Evolutionary conservation across 139 green algal species (phyloP).

Genomic region (Nannochloris sp.): DNA sequence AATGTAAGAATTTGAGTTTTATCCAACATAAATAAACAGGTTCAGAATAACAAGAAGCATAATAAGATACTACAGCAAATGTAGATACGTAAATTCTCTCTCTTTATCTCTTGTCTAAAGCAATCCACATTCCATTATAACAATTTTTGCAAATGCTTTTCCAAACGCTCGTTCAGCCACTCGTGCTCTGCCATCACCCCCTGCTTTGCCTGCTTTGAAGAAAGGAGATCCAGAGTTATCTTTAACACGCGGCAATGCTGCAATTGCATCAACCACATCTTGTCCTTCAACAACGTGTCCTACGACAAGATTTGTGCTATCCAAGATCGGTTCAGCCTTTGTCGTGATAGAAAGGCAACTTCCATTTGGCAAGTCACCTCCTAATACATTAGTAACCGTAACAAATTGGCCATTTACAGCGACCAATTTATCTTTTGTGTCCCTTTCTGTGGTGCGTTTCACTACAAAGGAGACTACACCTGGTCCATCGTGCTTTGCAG

Average conservation of each 20-base stretch:
- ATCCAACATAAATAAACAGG: too few species aligned
- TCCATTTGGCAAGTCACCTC: conserved; percentile 42
- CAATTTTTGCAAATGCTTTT: conserved; percentile 41
- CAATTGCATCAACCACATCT: conserved; percentile 34
- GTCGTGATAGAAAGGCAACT: conserved; percentile 48
- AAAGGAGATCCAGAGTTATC: conserved; percentile 38
- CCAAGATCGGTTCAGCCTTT: conserved; percentile 26
- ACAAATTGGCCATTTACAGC: conserved; percentile 53
- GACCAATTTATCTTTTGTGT: conserved; percentile 39
- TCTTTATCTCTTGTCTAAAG: conserved; percentile 2
- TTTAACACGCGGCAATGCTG: conserved; percentile 38
- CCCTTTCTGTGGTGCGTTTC: conserved; percentile 1
- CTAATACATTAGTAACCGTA: conserved; percentile 36
- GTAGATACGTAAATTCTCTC: too few species aligned
- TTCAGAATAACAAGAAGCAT: too few species aligned
- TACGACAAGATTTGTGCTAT: conserved; percentile 48
- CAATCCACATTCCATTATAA: conserved; percentile 27
- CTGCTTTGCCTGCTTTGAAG: conserved; percentile 42
- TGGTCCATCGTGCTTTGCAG: conserved; percentile 1
- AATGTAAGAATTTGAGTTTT: background rate
- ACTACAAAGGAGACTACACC: conserved; percentile 32
- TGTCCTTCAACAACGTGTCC: conserved; percentile 44
- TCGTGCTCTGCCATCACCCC: conserved; percentile 46
- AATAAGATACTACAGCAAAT: too few species aligned
- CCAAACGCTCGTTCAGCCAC: conserved; percentile 48